Base-by-base conservation (phyloP, 768 basidiomycete species). In the Termitomyces sp. region DNA sequence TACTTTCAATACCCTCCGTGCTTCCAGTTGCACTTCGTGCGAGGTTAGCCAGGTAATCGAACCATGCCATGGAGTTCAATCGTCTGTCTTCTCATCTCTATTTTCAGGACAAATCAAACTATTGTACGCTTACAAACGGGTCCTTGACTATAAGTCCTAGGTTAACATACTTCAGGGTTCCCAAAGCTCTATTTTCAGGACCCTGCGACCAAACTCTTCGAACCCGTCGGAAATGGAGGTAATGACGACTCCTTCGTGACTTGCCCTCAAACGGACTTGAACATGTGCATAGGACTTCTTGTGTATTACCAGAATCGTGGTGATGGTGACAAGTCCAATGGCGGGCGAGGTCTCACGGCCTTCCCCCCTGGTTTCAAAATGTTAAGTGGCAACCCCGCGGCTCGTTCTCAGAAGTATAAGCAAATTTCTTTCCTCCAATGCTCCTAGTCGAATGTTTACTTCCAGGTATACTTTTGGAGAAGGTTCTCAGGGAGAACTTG, bases 221-320 rank as follows among this genome's bases (percentile, higher is more conserved):
- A 75, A 49, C 57, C 66, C 12, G 74, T 76, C 7, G 56, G 64
- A 13, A 72, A 76, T 39, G 75, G 75, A 57, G 73, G 73, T 66
- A 58, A 54, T 27, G 35, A 32, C 32, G 7, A 15, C 12, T 50
- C 13, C 25, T 16, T 45, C 16, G 3, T 12, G 44, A 45, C 27
- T n/a, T 23, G 7, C 10, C 2, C 12, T 6, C 4, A 3, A 20
- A 18, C 51, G 36, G 40, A 54, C 13, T 20, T 32, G 36, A 16
- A 18, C 12, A n/a, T 25, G 5, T 27, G n/a, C 33, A 7, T 27
- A 74, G 73, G 72, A 12, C 66, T 76, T 3, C 60, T 74, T 23
- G 68, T 76, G 3, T 77, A 77, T 52, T 77, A 77, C 52, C 69
- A 73, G 55, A 76, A 76, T 52, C 68, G 75, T 42, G 76, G 76